Base-by-base conservation (phyloP, 164 flowering plant genomes). In the Akebia trifoliata region DNA sequence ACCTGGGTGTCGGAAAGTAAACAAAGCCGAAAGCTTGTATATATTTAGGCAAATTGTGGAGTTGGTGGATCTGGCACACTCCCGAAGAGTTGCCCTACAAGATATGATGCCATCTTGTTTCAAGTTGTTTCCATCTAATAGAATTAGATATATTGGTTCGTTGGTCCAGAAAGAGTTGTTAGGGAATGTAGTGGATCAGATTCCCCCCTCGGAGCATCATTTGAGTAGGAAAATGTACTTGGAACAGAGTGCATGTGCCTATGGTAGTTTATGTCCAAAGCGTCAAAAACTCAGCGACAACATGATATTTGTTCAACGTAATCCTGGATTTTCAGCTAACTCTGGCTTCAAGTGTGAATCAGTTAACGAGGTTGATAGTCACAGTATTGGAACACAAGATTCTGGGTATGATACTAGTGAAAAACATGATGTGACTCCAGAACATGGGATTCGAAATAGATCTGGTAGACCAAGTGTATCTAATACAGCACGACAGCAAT, bases 101-200 rank as follows among this genome's bases (percentile, higher is more conserved):
- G 87, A 79, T 44, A 48, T 90, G 39, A 57, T 80, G 8, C 97
- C 99, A 30, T 87, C 96, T 61, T 73, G 54, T 81, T 84, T 93
- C 72, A 72, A 54, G 54, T 50, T 93, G 70, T 72, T 77, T 55
- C 74, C 75, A 54, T 71, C 82, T 25, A 72, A 79, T 60, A 68
- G 52, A 71, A 77, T 90, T 25, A 71, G 63, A 50, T 87, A 90
- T 60, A 21, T 69, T 49, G 95, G 95, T 38, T 63, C 76, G 40
- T 50, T 63, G 59, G 56, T 60, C 20, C 69, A 61, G 22, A 66
- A 25, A 34, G 81, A 74, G 45, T 24, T 37, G 6, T 48, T 45
- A 31, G 73, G 60, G 42, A 60, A 49, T 65, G 49, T 44, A 8
- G 38, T 17, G 10, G 70, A 59, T 67, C 55, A 49, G 58, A 75